Conservation (phyloP, 75 land plant genomes). For the Picea sitchensis region DNA sequence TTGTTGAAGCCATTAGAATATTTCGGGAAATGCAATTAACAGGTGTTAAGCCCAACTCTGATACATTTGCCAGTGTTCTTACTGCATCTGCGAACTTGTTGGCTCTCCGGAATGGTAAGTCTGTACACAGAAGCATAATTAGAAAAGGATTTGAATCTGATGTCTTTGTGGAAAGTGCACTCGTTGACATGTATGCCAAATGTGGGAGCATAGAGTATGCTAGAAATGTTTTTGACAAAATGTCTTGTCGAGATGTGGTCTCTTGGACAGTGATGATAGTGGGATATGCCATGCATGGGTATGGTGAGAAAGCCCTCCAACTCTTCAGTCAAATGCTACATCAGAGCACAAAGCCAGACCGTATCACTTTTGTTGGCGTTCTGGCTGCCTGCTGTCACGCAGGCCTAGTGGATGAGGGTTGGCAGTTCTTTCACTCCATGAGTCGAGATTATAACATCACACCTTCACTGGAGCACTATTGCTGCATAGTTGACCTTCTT, state of each 20-base stretch:
- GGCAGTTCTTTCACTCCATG: conserved; percentile 63
- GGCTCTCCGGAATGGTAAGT: conserved; percentile 31
- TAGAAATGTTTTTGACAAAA: conserved; percentile 22
- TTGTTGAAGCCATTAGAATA: conserved; percentile 22
- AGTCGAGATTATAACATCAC: conserved; percentile 32
- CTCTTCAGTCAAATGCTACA: conserved; percentile 35
- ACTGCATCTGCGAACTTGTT: conserved; percentile 38
- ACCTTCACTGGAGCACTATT: conserved; percentile 61
- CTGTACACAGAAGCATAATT: conserved; percentile 30
- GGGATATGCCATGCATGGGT: conserved; percentile 51
- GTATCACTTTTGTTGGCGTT: conserved; percentile 26
- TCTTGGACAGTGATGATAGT: conserved; percentile 69
- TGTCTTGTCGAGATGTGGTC: conserved; percentile 36
- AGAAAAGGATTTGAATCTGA: conserved; percentile 36
- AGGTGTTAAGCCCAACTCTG: conserved; percentile 23
- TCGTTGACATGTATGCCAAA: conserved; percentile 63
- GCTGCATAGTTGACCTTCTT: conserved; percentile 50
- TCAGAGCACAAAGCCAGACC: conserved; percentile 2
- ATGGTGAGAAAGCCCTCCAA: conserved; percentile 22
- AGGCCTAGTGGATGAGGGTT: conserved; percentile 53
- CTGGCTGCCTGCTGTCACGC: conserved; percentile 42
- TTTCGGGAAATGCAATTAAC: conserved; percentile 29
- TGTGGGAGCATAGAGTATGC: conserved; percentile 51
- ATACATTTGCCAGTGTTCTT: conserved; percentile 40
- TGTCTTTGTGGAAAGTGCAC: conserved; percentile 35